A percentile compares a stretch with the other conserved stretches of the same genome.
Conservation (phyloP, 257 asterid species). For the Echium plantagineum region DNA sequence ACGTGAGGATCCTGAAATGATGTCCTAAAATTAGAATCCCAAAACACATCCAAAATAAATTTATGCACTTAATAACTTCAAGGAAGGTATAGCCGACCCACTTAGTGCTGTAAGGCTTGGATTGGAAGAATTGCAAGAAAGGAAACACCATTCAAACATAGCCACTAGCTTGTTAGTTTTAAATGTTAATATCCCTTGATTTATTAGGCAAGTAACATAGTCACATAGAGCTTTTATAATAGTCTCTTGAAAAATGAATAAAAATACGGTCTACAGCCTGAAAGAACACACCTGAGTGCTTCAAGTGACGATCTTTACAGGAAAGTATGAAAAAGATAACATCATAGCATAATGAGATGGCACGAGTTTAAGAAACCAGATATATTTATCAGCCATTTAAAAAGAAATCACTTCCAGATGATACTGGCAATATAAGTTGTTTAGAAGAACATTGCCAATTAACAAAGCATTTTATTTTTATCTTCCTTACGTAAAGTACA, state of each 20-base stretch:
- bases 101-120: no score
- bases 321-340: background rate
- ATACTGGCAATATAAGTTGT: no score
- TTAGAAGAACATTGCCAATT: background rate
- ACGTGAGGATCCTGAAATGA: slow-evolving; percentile 38
- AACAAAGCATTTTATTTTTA: background rate
- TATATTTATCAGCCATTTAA: background rate
- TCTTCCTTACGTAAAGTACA: background rate
- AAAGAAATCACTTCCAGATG: background rate
- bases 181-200: background rate
- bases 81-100: background rate
- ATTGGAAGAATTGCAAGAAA: background rate
- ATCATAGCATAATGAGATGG: background rate
- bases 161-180: background rate
- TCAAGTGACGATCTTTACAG: background rate
- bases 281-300: background rate
- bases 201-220: background rate
- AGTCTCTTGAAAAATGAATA: background rate
- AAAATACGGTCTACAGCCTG: background rate
- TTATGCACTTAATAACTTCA: background rate
- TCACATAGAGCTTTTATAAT: background rate
- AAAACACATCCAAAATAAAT: background rate
- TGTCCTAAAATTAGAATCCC: slow-evolving; percentile 5
- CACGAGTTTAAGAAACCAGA: background rate
- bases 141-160: background rate